Evolutionary conservation across 176 grass and related monocot species (phyloP).

Genomic region (Hyparrhenia diplandra): DNA sequence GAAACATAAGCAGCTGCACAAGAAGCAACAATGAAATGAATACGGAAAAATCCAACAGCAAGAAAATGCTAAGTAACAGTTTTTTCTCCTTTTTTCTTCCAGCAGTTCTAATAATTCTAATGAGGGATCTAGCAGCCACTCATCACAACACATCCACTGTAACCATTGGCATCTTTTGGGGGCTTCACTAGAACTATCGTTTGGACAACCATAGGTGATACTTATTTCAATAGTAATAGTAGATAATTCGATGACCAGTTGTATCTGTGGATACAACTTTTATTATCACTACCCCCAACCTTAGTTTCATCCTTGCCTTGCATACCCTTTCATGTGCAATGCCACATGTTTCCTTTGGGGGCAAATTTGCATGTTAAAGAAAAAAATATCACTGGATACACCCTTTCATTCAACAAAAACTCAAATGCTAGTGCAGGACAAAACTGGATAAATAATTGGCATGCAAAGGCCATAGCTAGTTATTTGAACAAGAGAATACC

Average conservation of each 20-base stretch:
- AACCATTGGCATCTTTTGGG: background rate
- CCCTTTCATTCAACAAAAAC: constrained; percentile 7
- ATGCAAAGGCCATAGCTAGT: constrained; percentile 3
- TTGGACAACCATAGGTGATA: background rate
- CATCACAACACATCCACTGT: constrained; percentile 8
- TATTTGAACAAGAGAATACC: constrained; percentile 37
- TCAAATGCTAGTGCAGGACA: constrained; percentile 12
- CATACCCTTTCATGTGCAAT: background rate
- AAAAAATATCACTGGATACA: background rate
- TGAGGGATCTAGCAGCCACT: background rate
- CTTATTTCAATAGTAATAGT: background rate
- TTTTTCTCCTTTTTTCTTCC: background rate
- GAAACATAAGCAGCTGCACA: constrained; percentile 80
- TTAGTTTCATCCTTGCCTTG: background rate
- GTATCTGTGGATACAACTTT: background rate
- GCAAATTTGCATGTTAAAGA: background rate
- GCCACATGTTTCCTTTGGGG: background rate
- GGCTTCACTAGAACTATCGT: background rate
- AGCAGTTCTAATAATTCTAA: constrained; percentile 13
- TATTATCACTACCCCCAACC: background rate
- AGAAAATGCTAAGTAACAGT: background rate
- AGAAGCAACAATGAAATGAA: constrained; percentile 11
- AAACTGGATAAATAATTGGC: background rate
- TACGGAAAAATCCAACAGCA: background rate
- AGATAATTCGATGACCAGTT: background rate